These are phyloP conservation scores for Populus nigra DNA, from an alignment of 345 rosid genomes.

Conservation along the genomic window DNA sequence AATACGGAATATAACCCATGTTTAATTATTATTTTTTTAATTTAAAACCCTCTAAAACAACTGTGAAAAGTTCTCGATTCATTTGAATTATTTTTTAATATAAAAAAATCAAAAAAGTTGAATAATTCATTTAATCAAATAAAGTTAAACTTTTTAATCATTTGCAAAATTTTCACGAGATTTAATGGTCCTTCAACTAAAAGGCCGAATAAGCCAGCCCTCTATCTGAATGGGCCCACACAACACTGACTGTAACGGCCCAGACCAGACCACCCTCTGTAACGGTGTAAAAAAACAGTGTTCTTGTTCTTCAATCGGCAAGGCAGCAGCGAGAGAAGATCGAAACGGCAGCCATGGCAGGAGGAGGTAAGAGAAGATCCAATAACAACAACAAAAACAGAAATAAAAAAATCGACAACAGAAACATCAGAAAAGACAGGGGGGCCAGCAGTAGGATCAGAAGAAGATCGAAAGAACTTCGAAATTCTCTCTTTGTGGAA, in stretches of 20 bases:
- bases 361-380: constrained; percentile 50
- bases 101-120: too few species aligned
- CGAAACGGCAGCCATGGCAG: constrained; percentile 38
- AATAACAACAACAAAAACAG: neutral
- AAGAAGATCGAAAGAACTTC: constrained; percentile 12
- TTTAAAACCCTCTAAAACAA: too few species aligned
- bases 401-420: neutral
- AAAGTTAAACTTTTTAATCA: too few species aligned
- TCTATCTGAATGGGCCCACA: neutral
- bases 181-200: too few species aligned
- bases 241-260: neutral
- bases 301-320: neutral
- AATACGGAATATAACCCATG: too few species aligned
- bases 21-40: too few species aligned
- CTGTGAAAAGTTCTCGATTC: too few species aligned
- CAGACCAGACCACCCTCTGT: neutral
- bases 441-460: constrained; percentile 30
- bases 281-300: neutral
- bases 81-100: too few species aligned
- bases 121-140: too few species aligned
- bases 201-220: too few species aligned
- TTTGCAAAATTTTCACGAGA: too few species aligned
- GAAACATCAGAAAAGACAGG: constrained; percentile 8
- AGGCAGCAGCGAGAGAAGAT: neutral
- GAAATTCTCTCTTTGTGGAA: constrained; percentile 56